Evolutionary conservation across 2,329 filamentous ascomycete species (phyloP).

Genomic region (Helotiales sp.): DNA sequence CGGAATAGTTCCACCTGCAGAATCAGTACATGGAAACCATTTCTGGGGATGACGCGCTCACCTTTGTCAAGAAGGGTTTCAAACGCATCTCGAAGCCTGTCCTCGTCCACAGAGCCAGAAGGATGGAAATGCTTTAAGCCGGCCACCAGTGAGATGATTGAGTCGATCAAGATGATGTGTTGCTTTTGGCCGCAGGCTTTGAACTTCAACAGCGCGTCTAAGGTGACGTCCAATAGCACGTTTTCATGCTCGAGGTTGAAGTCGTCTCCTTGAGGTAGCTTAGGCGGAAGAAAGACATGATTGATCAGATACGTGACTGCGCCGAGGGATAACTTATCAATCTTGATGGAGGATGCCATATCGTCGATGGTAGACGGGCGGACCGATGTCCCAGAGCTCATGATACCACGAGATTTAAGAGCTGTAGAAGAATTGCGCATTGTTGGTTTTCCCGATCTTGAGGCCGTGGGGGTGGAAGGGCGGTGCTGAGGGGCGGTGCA

Average conservation of each 20-base stretch:
- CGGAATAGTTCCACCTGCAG: not conserved
- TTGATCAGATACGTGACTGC: slow-evolving; percentile 40
- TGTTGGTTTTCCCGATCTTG: too few relatives aligned
- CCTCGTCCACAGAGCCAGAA: slow-evolving; percentile 8
- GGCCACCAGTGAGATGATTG: not conserved
- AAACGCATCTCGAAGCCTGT: slow-evolving; percentile 8
- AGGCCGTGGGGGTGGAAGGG: too few relatives aligned
- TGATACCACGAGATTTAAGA: too few relatives aligned
- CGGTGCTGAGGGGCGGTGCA: too few relatives aligned
- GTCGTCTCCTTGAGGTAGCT: slow-evolving; percentile 43
- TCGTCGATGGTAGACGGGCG: too few relatives aligned
- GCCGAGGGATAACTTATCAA: not conserved
- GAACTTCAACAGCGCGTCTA: slow-evolving; percentile 1
- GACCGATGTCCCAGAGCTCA: too few relatives aligned
- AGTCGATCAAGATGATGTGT: slow-evolving; percentile 2
- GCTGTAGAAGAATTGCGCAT: too few relatives aligned
- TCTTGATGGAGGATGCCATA: not conserved
- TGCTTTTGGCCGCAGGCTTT: not conserved
- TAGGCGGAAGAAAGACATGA: slow-evolving; percentile 50
- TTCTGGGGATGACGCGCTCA: not conserved
- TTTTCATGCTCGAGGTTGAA: slow-evolving; percentile 10
- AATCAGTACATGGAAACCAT: not conserved
- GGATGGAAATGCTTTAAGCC: slow-evolving; percentile 3
- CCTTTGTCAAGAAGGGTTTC: not conserved
- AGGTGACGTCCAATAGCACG: not conserved